Evolutionary conservation across 2,329 filamentous ascomycete species (phyloP).

Genomic region (Pyricularia pennisetigena): DNA sequence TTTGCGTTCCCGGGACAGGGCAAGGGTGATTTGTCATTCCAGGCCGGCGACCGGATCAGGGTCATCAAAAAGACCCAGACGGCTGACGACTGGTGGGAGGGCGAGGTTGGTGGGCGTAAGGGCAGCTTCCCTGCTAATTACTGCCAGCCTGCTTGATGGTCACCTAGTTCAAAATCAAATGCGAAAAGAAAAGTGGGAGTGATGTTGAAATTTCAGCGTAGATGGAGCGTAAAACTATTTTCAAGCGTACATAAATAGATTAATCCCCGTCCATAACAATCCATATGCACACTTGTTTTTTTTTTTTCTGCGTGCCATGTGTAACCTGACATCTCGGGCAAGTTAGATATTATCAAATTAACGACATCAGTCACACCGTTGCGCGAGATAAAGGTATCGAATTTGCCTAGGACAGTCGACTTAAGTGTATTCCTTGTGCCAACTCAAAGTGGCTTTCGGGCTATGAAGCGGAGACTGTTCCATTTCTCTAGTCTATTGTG

Average conservation of each 20-base stretch:
- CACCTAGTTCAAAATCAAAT: background rate
- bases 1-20: constrained; percentile 67
- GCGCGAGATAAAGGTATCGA: background rate
- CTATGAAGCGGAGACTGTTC: background rate
- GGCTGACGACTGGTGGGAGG: constrained; percentile 82
- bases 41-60: constrained; percentile 66
- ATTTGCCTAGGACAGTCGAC: background rate
- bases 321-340: background rate
- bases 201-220: background rate
- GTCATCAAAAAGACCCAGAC: constrained; percentile 71
- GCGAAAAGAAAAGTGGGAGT: background rate
- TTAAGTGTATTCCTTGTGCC: background rate
- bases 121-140: constrained; percentile 83
- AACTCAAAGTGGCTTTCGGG: background rate
- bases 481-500: background rate
- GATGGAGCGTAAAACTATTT: background rate
- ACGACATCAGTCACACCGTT: too few species aligned
- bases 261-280: background rate
- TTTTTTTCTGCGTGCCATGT: background rate
- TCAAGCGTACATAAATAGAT: background rate
- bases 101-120: constrained; percentile 56
- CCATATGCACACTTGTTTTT: background rate
- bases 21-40: constrained; percentile 61
- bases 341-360: background rate
- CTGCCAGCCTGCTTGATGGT: constrained; percentile 28